phyloP scores from a whole-genome alignment of 2,329 filamentous ascomycete genomes.

The Dichotomopilus funicola region DNA sequence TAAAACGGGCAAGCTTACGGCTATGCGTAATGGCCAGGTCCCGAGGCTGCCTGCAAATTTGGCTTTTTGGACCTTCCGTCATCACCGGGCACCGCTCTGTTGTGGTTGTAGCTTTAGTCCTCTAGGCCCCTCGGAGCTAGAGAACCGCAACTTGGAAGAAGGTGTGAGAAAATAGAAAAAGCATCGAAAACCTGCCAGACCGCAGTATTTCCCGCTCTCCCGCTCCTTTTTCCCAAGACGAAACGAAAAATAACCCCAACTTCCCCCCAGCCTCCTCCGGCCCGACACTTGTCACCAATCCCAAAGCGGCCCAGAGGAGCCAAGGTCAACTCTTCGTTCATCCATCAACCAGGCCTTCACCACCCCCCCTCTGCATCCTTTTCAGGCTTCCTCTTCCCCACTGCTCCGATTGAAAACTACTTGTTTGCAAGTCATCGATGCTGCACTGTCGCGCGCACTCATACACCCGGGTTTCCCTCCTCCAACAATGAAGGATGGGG shows the following conservation, averaged over 20 bases:
- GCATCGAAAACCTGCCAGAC: not conserved
- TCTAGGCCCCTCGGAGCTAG: not conserved
- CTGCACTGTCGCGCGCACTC: conserved; percentile 12
- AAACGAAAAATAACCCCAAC: not conserved
- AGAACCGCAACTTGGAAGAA: not conserved
- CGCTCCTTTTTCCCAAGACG: not conserved
- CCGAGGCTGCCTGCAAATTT: conserved; percentile 36
- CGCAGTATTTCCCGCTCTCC: not conserved
- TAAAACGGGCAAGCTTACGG: conserved; percentile 13
- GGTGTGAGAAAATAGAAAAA: not conserved
- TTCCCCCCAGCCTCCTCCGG: not conserved
- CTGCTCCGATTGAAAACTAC: conserved; percentile 39
- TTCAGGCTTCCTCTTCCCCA: not conserved
- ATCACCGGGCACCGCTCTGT: conserved; percentile 29
- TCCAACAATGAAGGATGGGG: not conserved
- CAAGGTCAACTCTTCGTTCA: too few relatives aligned
- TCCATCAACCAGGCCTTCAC: too few relatives aligned
- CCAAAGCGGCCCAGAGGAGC: not conserved
- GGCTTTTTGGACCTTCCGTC: conserved; percentile 34
- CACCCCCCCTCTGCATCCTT: too few relatives aligned
- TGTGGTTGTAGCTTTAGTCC: conserved; percentile 3
- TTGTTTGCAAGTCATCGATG: conserved; percentile 24
- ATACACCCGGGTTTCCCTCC: not conserved
- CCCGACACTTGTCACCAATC: not conserved
- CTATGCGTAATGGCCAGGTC: not conserved